Conservation (phyloP, 148 eudicot species). For the Persicaria maculosa region DNA sequence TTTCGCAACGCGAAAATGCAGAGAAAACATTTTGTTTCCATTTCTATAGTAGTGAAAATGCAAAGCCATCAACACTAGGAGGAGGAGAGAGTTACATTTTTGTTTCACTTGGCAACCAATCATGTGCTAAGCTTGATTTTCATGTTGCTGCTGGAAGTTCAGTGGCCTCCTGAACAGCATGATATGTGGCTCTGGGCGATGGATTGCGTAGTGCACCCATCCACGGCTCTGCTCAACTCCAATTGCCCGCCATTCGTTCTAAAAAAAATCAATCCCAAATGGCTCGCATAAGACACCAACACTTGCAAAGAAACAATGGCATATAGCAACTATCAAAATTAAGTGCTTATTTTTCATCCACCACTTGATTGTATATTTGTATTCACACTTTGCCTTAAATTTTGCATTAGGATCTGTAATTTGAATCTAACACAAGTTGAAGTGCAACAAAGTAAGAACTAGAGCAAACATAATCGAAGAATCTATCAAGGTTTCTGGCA, state of each 20-base stretch:
- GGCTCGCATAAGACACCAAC: background rate
- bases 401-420: too few relatives aligned
- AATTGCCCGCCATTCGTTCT: background rate
- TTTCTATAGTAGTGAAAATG: constrained; percentile 1
- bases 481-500: too few relatives aligned
- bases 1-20: too few relatives aligned
- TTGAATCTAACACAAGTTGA: too few relatives aligned
- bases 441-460: too few relatives aligned
- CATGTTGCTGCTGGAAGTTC: constrained; percentile 20
- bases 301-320: background rate
- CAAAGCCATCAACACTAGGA: background rate
- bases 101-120: background rate
- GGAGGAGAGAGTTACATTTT: background rate
- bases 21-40: background rate
- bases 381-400: too few relatives aligned
- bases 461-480: too few relatives aligned
- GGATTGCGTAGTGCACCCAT: background rate
- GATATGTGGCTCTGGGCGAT: constrained; percentile 28
- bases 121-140: background rate
- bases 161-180: background rate
- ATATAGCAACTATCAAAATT: too few relatives aligned
- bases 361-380: too few relatives aligned
- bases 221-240: background rate
- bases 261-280: background rate
- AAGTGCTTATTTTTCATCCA: too few relatives aligned